Conservation (phyloP, 2,329 filamentous ascomycete genomes). For the Tolypocladium sp. region DNA sequence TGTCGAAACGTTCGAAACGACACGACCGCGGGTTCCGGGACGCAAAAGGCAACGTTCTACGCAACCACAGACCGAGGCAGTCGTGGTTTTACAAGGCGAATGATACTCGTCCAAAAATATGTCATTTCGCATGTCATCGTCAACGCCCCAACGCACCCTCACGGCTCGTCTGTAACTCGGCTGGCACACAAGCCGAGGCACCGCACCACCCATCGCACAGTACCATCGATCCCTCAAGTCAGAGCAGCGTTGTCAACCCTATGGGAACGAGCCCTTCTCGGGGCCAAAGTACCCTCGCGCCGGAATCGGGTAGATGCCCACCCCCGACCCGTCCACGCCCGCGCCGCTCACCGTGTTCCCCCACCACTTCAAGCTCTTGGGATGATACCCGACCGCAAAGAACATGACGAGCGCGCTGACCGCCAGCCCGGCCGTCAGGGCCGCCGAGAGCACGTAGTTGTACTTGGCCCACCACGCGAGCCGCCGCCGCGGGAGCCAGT, state of each 20-base stretch:
- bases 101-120: neutral
- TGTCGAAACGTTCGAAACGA: neutral
- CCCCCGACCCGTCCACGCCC: slow-evolving; percentile 11
- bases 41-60: neutral
- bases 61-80: neutral
- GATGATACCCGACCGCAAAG: slow-evolving; percentile 25
- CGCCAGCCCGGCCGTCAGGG: slow-evolving; percentile 31
- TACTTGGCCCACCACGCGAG: slow-evolving; percentile 37
- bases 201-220: neutral
- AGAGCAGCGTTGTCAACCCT: neutral
- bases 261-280: slow-evolving; percentile 8
- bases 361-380: slow-evolving; percentile 30
- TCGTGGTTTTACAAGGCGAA: neutral
- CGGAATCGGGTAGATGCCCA: slow-evolving; percentile 11
- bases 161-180: neutral
- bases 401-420: slow-evolving; percentile 32
- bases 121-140: neutral
- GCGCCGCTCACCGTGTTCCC: slow-evolving; percentile 23
- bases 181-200: neutral
- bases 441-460: slow-evolving; percentile 34
- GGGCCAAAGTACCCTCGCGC: slow-evolving; percentile 17
- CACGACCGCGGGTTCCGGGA: neutral
- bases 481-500: slow-evolving; percentile 23
- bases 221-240: neutral
- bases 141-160: neutral